Base-by-base conservation (phyloP, 345 rosid genomes). In the Murraya paniculata region DNA sequence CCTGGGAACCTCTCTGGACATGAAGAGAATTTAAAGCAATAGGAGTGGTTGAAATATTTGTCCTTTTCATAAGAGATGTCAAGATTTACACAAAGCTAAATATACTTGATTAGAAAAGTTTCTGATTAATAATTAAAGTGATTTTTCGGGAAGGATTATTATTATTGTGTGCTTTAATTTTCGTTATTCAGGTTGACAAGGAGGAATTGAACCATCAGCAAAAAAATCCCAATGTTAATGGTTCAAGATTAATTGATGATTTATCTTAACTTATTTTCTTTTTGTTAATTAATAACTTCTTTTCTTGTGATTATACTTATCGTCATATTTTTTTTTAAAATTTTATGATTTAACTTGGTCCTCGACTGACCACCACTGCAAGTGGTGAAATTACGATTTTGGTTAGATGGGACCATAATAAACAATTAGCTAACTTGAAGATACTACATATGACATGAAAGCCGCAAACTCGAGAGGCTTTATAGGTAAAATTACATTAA, bases 1-100 rank as follows among this genome's bases (percentile, higher is more conserved):
- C 85, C 1, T 87, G 91, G 92, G 95, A 88, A 18, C 84, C 90
- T 27, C 90, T 87, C 1, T 88, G 91, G 92, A 77, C 88, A 18
- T 30, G 53, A 70, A 45, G 65, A 39, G 33, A 35, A 33, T 14
- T 73, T 60, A 11, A 27, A 60, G 14, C 14, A 4, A 45, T 13
- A 53, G 22, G 57, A 53, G 8, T 14, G 57, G 57, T 53, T 53
- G 57, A 53, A 48, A 59, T 45, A 16, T 53, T 67, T 66, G 1
- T 57, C 18, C 24, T 30, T 55, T 25, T 11, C 39, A 39, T 45
- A 11, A 3, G 18, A 22, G 55, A 41, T 25, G 6, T 21, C 41
- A 7, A 10, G 31, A n/a, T n/a, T 38, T 67, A 36, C 38, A 6
- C 4, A 35, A 10, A 38, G 22, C 27, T 9, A 39, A 69, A 14